Evolutionary conservation across 805 yeast genomes (phyloP).

Genomic region (Metschnikowia amazonensis): DNA sequence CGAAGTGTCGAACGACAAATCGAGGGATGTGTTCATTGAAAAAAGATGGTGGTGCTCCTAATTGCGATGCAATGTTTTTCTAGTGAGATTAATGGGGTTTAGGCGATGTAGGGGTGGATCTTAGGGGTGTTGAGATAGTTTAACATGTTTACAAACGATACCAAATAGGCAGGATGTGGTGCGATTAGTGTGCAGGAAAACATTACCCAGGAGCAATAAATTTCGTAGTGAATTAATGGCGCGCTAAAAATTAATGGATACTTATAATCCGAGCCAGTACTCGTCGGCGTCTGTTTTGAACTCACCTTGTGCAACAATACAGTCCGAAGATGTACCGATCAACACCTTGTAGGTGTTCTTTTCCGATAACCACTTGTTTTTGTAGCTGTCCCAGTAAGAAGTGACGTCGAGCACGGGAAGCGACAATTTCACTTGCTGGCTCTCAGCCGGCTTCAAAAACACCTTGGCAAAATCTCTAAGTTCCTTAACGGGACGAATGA

Average conservation of each 20-base stretch:
- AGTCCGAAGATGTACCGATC: constrained; percentile 21
- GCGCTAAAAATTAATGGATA: not conserved
- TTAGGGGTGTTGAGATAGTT: not conserved
- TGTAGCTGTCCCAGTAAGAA: constrained; percentile 30
- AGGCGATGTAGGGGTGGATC: constrained; percentile 5
- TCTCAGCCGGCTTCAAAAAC: constrained; percentile 18
- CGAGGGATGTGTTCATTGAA: constrained; percentile 16
- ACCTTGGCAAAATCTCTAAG: constrained; percentile 31
- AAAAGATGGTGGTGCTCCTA: not conserved
- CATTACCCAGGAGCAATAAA: too few species aligned
- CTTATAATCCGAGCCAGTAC: constrained; percentile 15
- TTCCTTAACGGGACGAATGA: constrained; percentile 27
- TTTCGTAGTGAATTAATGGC: too few species aligned
- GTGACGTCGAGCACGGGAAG: constrained; percentile 25
- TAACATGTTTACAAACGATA: constrained; percentile 15
- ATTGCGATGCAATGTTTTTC: constrained; percentile 1
- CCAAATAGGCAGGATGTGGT: constrained; percentile 10
- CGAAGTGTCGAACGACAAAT: constrained; percentile 17
- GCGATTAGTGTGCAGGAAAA: not conserved
- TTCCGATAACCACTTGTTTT: constrained; percentile 25
- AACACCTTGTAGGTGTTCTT: constrained; percentile 24
- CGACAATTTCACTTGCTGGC: constrained; percentile 15
- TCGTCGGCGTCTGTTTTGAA: constrained; percentile 9
- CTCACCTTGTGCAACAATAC: constrained; percentile 9
- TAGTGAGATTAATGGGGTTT: not conserved